Evolutionary conservation across 163 green algal species (phyloP), one percentile per base, ranked within the genome.

Genomic region (Chloromonas sp.): DNA sequence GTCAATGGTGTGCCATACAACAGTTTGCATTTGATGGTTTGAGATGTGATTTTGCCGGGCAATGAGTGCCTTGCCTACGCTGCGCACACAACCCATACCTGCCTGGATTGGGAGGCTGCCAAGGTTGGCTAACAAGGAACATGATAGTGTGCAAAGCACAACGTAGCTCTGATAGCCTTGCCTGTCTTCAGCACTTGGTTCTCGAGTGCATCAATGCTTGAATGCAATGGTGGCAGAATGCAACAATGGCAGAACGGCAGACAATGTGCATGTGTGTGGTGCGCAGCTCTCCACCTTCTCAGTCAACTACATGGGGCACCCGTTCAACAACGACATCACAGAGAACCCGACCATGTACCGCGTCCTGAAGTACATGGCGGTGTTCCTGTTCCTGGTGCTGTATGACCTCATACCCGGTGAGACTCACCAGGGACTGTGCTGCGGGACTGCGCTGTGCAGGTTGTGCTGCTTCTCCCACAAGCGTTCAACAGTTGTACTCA

Each of bases 281-380:
- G 66, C 83, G 59, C 90, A 97, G 92, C 93, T 98, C 61, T 95
- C 93, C 83, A 99, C 97, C 1, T 99, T 99, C 89, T 94, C 93
- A 0, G 96, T 98, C 81, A 99, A 99, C 92, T 99, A 99, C 89
- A 93, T 98, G 60, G 97, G 96, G 5, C 90, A 95, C 82, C 96
- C 96, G 36, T 99, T 98, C 93, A 98, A 98, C 92, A 93, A 92
- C 1, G 88, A 92, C 2, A 91, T 99, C 59, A 70, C 60, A 0
- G 90, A 98, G 81, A 98, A 98, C 86, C 88, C 82, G 62, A 85
- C 83, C 77, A 90, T 97, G 82, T 85, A 82, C 83, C 88, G 81
- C 14, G 89, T 84, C 57, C 79, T 96, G 70, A 80, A 84, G 82
- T 84, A 85, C 60, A 86, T 83, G 57, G 60, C 79, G 58, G 77